phyloP scores from a whole-genome alignment of 2,329 filamentous ascomycete species.

The Xylaria sp. region DNA sequence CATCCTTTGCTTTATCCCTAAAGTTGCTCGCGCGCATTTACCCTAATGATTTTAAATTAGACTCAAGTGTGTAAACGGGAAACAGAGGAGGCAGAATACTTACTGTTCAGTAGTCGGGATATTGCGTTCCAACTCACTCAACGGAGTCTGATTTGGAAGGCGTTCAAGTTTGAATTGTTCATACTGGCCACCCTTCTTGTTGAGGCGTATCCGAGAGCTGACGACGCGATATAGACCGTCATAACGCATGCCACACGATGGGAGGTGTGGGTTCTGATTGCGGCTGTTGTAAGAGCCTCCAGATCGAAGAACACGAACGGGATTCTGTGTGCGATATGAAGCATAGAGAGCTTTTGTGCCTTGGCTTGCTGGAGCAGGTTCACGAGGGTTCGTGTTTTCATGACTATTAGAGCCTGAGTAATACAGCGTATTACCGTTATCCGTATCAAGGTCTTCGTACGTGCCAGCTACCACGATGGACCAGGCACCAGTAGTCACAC shows the following conservation, averaged over 20 bases:
- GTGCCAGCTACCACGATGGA: conserved; percentile 35
- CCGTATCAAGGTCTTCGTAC: conserved; percentile 29
- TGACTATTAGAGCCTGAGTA: conserved; percentile 32
- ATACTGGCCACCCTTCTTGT: conserved; percentile 37
- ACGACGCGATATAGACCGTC: conserved; percentile 38
- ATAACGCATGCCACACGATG: conserved; percentile 37
- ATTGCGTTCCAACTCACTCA: conserved; percentile 23
- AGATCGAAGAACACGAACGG: conserved; percentile 39
- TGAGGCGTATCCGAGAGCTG: conserved; percentile 15
- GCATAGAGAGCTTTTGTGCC: conserved; percentile 34
- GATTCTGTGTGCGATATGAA: conserved; percentile 22
- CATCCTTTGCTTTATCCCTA: neutral
- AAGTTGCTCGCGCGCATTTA: conserved; percentile 9
- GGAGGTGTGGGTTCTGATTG: conserved; percentile 24
- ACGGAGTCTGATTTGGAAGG: conserved; percentile 27
- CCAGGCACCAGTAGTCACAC: conserved; percentile 30
- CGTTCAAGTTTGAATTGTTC: conserved; percentile 37
- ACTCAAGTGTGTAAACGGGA: neutral
- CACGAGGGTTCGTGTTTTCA: conserved; percentile 17
- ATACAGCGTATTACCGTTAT: conserved; percentile 22
- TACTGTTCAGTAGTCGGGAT: conserved; percentile 32
- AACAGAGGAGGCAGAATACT: neutral
- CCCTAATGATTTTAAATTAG: neutral
- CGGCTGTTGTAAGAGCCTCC: conserved; percentile 19
- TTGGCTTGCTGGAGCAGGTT: conserved; percentile 23